phyloP scores from a whole-genome alignment of 257 asterid species.

The Prunella vulgaris region DNA sequence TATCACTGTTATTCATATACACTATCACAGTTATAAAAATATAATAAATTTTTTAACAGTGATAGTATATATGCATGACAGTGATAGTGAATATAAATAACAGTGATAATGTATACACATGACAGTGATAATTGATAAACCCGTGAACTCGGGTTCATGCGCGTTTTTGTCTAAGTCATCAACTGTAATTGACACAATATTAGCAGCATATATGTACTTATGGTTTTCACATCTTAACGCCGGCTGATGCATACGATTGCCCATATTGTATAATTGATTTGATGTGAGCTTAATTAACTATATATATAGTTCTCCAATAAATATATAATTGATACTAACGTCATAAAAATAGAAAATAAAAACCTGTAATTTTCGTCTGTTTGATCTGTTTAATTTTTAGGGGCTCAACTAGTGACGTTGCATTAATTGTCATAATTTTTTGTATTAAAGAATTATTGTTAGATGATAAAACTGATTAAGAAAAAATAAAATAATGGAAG shows the following conservation, averaged over 20 bases:
- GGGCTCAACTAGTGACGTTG: conserved; percentile 4
- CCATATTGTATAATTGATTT: neutral
- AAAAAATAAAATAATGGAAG: neutral
- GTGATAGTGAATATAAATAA: too few species aligned
- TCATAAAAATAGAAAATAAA: neutral
- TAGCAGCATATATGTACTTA: neutral
- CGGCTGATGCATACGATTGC: conserved; percentile 17
- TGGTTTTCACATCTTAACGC: neutral
- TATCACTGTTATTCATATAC: too few species aligned
- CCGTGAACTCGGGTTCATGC: too few species aligned
- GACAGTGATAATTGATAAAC: too few species aligned
- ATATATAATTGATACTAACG: neutral
- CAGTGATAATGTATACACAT: too few species aligned
- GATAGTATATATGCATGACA: too few species aligned
- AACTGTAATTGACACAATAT: neutral
- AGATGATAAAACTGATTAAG: neutral
- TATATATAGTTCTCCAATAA: neutral
- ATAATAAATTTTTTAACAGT: too few species aligned
- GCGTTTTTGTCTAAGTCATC: neutral
- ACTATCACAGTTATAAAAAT: too few species aligned
- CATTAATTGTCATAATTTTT: neutral
- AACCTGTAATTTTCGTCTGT: neutral
- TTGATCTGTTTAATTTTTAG: neutral
- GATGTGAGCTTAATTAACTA: conserved; percentile 14
- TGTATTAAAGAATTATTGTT: neutral